Base-by-base conservation (phyloP, 2,329 filamentous ascomycete species). In the Plectosphaerella plurivora region DNA sequence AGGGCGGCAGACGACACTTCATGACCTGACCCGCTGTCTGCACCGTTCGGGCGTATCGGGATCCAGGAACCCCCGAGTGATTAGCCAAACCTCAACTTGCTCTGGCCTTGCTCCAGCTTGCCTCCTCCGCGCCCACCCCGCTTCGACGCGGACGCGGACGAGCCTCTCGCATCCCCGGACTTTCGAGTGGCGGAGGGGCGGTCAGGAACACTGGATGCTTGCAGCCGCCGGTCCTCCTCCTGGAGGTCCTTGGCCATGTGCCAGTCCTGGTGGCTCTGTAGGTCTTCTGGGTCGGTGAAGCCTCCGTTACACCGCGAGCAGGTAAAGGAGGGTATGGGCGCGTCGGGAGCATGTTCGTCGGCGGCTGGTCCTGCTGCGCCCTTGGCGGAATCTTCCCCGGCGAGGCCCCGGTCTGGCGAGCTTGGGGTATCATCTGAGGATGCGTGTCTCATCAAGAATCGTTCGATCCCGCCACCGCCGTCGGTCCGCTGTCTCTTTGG, bases 181-280 rank as follows among this genome's bases (percentile, higher is more conserved):
- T 62, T 64, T 56, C 61, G 65, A 59, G 65, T 53, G 56, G 60
- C 57, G 57, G 61, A 56, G 24, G 49, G 55, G 53, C 65, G 66
- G 51, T 68, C 69, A 58, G 64, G 74, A 73, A 68, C 24, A 15
- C 16, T 62, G 55, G 67, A 62, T 12, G 28, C 28, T 33, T 33
- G 28, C 53, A 59, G 73, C 68, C 70, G 75, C 76, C 78, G 77
- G 71, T 87, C 79, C 53, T 77, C 69, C 3, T 84, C 79, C 58
- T 92, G 86, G 28, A 99, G 77, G 60, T 93, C 88, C 70, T 89
- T 90, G 45, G 94, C 94, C 70, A 96, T 87, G 71, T 99, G 94
- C 87, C 92, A 97, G 68, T 99, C 94, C 51, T 87, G 77, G 67
- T 99, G 94, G 69, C 89, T 92, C 58, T 85, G 80, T 46, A 84